Evolutionary conservation across 371 early-diverging fungal genomes (phyloP), one percentile per base, ranked within the genome.

Genomic region (Mucor saturninus): DNA sequence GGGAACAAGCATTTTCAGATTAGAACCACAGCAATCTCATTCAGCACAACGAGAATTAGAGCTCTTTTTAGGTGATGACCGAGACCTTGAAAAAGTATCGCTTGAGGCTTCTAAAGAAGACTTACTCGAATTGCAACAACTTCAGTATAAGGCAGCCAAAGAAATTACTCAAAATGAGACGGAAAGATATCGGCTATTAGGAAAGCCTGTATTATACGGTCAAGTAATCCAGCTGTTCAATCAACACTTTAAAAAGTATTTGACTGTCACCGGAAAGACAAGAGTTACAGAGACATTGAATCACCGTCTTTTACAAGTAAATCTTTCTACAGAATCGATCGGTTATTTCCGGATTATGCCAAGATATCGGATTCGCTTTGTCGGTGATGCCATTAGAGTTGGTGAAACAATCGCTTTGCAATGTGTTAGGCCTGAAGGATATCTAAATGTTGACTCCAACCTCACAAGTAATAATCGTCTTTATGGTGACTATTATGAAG

Each of bases 271-370:
- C 0, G 73, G 76, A 13, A 71, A 75, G 42, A 83, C 82, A 14
- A 76, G 76, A 42, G 29, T 5, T 11, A 11, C 51, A 8, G 30
- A 11, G 3, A 54, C 26, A 13, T 11, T 10, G n/a, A 37, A 54
- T 29, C 56, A 55, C 15, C 39, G 54, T 46, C 51, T 67, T 28
- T 71, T 84, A 56, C 77, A 74, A 35, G 77, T 83, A 38, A 76
- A 77, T 37, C 46, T 84, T 13, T 79, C 82, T 10, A 65, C 65
- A 9, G 71, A 79, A 29, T 56, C 67, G 3, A 68, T 77, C 26
- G 76, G 77, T n/a, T 75, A 71, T 51, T 86, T 86, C 63, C 67
- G 75, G 42, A 83, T 86, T 56, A 64, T 84, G 61, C 86, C 86
- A 13, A 72, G 80, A n/a, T 83, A 79, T 51, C 45, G 81, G 4